phyloP scores from a whole-genome alignment of 1,284 basidiomycete species.

The Puccinia hordei region DNA sequence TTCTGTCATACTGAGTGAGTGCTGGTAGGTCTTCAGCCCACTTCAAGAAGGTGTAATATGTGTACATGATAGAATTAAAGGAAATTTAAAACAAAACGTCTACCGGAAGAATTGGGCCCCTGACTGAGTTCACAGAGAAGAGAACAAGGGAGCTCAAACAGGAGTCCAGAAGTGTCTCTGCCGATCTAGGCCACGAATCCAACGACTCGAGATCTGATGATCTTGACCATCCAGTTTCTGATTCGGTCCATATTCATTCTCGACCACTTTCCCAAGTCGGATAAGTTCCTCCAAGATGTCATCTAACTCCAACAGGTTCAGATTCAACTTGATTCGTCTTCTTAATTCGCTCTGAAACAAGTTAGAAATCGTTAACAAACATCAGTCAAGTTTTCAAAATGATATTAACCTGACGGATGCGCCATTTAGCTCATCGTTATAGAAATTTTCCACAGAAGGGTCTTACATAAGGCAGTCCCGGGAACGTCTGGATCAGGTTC shows the following conservation, averaged over 20 bases:
- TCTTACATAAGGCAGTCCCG: constrained; percentile 46
- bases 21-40: too few species aligned
- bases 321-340: constrained; percentile 17
- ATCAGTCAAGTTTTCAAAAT: too few species aligned
- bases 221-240: not conserved
- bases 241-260: not conserved
- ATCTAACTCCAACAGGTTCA: constrained; percentile 38
- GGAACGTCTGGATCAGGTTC: constrained; percentile 27
- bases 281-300: constrained; percentile 47
- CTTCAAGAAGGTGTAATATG: too few species aligned
- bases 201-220: not conserved
- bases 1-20: too few species aligned
- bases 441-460: too few species aligned
- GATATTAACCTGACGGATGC: too few species aligned
- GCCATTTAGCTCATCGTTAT: too few species aligned
- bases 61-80: too few species aligned
- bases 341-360: constrained; percentile 15
- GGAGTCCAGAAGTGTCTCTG: constrained; percentile 31
- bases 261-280: constrained; percentile 18
- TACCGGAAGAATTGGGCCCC: too few species aligned
- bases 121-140: too few species aligned
- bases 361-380: not conserved
- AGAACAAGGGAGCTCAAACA: not conserved
- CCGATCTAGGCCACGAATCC: constrained; percentile 26
- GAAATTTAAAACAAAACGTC: too few species aligned